Percentiles rank a stretch among this genome's conserved stretches.
phyloP scores from a whole-genome alignment of 116 monocot species.

The Papilionanthe hybrid region DNA sequence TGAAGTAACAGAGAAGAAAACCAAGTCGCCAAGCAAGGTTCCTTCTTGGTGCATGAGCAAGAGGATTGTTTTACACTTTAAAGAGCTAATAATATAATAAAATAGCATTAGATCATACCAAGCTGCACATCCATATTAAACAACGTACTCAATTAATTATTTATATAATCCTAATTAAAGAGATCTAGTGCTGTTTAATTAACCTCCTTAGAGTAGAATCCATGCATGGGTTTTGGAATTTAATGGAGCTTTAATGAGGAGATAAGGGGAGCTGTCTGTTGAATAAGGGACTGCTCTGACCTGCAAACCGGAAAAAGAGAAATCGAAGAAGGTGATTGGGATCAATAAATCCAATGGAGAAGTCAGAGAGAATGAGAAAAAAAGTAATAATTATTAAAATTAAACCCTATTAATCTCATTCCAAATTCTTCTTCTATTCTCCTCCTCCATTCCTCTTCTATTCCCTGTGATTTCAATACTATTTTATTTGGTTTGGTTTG shows the following conservation, averaged over 20 bases:
- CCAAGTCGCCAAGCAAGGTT: slow-evolving; percentile 1
- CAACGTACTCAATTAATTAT: not conserved
- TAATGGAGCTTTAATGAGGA: slow-evolving; percentile 42
- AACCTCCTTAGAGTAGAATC: slow-evolving; percentile 7
- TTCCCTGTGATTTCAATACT: slow-evolving; percentile 1
- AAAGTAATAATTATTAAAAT: not conserved
- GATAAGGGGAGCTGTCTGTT: slow-evolving; percentile 53
- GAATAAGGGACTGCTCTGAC: slow-evolving; percentile 46
- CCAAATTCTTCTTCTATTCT: slow-evolving; percentile 11
- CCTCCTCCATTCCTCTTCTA: not conserved
- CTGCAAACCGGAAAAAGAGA: slow-evolving; percentile 1
- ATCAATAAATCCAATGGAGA: not conserved
- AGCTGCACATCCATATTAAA: slow-evolving; percentile 1
- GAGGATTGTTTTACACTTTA: slow-evolving; percentile 35
- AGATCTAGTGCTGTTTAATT: not conserved
- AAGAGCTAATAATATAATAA: slow-evolving; percentile 13
- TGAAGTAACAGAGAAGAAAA: slow-evolving; percentile 5
- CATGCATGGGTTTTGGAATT: slow-evolving; percentile 45
- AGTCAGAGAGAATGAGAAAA: slow-evolving; percentile 9
- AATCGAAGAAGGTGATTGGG: not conserved
- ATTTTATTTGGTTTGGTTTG: slow-evolving; percentile 1
- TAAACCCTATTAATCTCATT: not conserved
- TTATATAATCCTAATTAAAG: not conserved
- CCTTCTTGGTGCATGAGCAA: slow-evolving; percentile 9
- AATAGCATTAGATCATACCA: too few relatives aligned